phyloP scores from a whole-genome alignment of 1,139 yeast genomes.

The Debaryomyces nepalensis region DNA sequence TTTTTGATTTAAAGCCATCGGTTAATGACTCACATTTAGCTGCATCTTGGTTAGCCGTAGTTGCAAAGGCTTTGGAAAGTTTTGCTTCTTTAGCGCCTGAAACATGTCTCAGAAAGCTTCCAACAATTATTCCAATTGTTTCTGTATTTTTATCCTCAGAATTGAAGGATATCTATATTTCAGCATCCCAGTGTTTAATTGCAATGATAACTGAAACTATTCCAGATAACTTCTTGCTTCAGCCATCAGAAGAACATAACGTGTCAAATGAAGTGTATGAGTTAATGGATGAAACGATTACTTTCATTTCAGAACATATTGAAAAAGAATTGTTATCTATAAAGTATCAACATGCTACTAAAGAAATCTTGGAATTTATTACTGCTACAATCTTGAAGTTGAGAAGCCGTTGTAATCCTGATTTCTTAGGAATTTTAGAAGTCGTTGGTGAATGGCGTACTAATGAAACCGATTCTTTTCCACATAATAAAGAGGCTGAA shows the following conservation, averaged over 20 bases:
- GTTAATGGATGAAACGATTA: conserved; percentile 56
- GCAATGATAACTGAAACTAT: conserved; percentile 72
- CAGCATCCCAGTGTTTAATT: conserved; percentile 86
- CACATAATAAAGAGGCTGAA: conserved; percentile 80
- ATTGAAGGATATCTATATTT: conserved; percentile 64
- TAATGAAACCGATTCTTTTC: conserved; percentile 68
- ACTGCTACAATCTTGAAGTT: conserved; percentile 68
- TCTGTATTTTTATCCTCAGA: conserved; percentile 70
- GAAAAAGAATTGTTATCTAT: conserved; percentile 68
- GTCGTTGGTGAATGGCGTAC: conserved; percentile 88
- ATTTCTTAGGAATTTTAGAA: conserved; percentile 65
- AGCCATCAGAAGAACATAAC: conserved; percentile 48
- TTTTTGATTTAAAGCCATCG: conserved; percentile 82
- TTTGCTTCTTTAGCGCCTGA: conserved; percentile 65
- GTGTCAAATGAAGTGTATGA: conserved; percentile 54
- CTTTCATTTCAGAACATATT: conserved; percentile 53
- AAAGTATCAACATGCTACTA: conserved; percentile 77
- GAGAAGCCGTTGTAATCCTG: conserved; percentile 73
- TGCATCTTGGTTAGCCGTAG: conserved; percentile 93
- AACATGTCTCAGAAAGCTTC: conserved; percentile 59
- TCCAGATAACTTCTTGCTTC: conserved; percentile 59
- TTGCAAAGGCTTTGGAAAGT: conserved; percentile 82
- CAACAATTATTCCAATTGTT: conserved; percentile 60
- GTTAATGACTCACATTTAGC: conserved; percentile 81
- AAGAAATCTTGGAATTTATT: conserved; percentile 71